Conservation (phyloP, 164 flowering plant genomes). For the Aristolochia fimbriata region DNA sequence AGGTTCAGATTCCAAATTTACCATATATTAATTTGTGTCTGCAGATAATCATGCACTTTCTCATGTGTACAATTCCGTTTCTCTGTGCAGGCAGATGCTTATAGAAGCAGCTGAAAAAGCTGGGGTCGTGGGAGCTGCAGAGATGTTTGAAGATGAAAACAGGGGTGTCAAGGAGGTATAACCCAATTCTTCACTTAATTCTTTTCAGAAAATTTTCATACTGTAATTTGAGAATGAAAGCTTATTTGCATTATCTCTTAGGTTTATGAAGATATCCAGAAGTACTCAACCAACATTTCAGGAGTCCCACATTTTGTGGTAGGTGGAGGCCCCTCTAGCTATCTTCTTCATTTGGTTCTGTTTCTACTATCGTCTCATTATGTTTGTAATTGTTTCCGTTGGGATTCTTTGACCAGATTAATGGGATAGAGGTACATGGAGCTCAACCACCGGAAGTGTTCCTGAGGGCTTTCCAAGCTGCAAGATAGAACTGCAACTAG, state of each 20-base stretch:
- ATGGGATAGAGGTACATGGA: constrained; percentile 70
- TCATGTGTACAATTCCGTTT: not conserved
- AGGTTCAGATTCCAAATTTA: not conserved
- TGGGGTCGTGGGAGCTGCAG: constrained; percentile 77
- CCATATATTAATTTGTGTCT: not conserved
- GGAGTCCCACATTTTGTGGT: constrained; percentile 87
- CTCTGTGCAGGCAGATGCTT: constrained; percentile 58
- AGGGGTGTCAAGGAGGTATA: constrained; percentile 63
- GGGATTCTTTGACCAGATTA: constrained; percentile 36
- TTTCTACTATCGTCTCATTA: not conserved
- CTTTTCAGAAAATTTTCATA: not conserved
- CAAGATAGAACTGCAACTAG: constrained; percentile 20
- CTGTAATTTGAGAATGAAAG: no score
- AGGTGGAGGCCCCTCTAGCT: constrained; percentile 8
- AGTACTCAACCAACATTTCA: constrained; percentile 38
- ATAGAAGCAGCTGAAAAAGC: constrained; percentile 61
- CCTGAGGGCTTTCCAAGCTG: constrained; percentile 52
- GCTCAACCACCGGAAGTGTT: constrained; percentile 84
- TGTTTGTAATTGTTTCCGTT: not conserved
- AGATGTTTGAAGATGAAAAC: constrained; percentile 65
- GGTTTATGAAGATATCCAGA: constrained; percentile 63
- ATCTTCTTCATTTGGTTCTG: not conserved
- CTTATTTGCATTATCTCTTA: constrained; percentile 12
- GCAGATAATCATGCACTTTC: not conserved
- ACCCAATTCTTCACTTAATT: not conserved